These are phyloP conservation scores for Aphanomyces invadans DNA, from an alignment of 352 stramenopile species.

Conservation along the genomic window DNA sequence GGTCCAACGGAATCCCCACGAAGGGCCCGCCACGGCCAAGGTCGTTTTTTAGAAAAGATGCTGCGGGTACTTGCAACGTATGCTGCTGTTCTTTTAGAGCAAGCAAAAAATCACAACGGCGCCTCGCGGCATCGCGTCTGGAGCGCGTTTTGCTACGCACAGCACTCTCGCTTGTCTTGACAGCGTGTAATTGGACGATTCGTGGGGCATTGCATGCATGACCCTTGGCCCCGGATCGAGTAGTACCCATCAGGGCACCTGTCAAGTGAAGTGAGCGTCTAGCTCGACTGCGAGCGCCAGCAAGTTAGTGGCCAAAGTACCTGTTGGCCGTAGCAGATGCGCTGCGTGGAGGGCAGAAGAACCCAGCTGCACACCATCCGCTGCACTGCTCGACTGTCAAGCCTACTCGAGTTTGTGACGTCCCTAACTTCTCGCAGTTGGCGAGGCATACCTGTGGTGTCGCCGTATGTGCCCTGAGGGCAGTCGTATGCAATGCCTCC, in stretches of 20 bases:
- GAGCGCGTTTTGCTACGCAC: constrained; percentile 6
- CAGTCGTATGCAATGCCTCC: constrained; percentile 59
- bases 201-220: constrained; percentile 12
- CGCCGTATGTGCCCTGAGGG: constrained; percentile 61
- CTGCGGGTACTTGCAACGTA: too few relatives aligned
- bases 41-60: too few relatives aligned
- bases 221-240: constrained; percentile 17
- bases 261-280: too few relatives aligned
- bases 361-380: constrained; percentile 62
- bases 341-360: constrained; percentile 54
- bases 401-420: neutral
- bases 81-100: too few relatives aligned
- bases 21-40: too few relatives aligned
- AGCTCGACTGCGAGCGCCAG: too few relatives aligned
- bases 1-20: too few relatives aligned
- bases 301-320: too few relatives aligned
- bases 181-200: constrained; percentile 3
- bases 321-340: neutral
- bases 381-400: constrained; percentile 43
- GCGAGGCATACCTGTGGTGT: constrained; percentile 50
- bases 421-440: constrained; percentile 29
- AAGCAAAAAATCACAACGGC: too few relatives aligned
- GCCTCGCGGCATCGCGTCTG: too few relatives aligned
- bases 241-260: neutral
- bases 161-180: constrained; percentile 20